Percentiles rank a stretch among this genome's conserved stretches.
These are phyloP conservation scores for Macrophomina phaseolina DNA, from an alignment of 2,329 filamentous ascomycete species.

Conservation along the genomic window DNA sequence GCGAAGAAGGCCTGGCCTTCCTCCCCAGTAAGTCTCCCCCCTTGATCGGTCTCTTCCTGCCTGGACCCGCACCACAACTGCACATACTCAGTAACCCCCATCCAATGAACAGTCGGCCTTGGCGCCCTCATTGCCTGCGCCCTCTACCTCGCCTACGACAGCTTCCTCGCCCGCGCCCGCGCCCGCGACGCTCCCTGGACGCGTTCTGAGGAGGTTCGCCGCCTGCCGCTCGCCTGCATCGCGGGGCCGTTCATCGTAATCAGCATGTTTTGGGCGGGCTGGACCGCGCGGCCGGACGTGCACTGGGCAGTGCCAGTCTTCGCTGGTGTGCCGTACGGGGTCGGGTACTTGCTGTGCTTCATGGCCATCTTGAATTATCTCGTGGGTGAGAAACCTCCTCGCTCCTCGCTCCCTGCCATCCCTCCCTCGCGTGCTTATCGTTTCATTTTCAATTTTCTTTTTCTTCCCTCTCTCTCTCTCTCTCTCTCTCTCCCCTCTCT, in stretches of 20 bases:
- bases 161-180: constrained; percentile 60
- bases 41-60: not conserved
- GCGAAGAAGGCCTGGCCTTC: constrained; percentile 70
- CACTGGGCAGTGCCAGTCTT: constrained; percentile 53
- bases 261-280: constrained; percentile 51
- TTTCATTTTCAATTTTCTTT: too few relatives aligned
- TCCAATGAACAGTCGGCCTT: constrained; percentile 54
- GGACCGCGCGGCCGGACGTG: constrained; percentile 44
- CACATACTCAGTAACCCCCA: not conserved
- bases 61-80: constrained; percentile 29
- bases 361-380: constrained; percentile 66
- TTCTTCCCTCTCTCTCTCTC: not conserved
- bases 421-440: not conserved
- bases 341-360: constrained; percentile 57
- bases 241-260: constrained; percentile 66
- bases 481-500: not conserved
- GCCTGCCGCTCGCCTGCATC: constrained; percentile 73
- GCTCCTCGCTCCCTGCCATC: not conserved
- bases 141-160: constrained; percentile 71
- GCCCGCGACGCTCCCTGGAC: constrained; percentile 60
- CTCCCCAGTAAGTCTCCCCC: constrained; percentile 54
- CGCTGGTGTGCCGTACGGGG: constrained; percentile 50
- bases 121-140: constrained; percentile 65
- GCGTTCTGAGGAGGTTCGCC: constrained; percentile 67
- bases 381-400: constrained; percentile 33